These are phyloP conservation scores for Emiliania huxleyi DNA, from an alignment of 78 protist species.

Conservation along the genomic window DNA sequence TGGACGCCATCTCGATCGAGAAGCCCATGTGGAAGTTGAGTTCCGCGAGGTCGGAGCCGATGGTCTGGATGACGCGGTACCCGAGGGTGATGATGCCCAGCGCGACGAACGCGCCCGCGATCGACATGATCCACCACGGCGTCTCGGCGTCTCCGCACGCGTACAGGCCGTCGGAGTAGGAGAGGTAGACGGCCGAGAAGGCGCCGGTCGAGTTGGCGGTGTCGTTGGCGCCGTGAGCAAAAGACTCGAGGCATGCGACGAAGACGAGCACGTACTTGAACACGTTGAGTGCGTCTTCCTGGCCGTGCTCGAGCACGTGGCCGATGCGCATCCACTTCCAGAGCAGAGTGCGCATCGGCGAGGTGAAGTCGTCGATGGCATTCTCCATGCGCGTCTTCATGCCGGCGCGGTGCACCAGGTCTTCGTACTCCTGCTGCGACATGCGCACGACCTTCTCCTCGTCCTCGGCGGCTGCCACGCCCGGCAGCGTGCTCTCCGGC, in stretches of 20 bases:
- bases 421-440: too few species aligned
- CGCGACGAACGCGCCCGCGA: background rate
- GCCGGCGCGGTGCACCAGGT: too few species aligned
- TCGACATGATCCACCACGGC: background rate
- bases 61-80: background rate
- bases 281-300: too few species aligned
- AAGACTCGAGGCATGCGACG: background rate
- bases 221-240: conserved; percentile 54
- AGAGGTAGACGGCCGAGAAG: background rate
- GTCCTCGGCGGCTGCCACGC: too few species aligned
- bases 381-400: too few species aligned
- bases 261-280: conserved; percentile 18
- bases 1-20: too few species aligned
- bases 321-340: too few species aligned
- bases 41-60: background rate
- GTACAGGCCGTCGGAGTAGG: background rate
- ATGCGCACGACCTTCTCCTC: too few species aligned
- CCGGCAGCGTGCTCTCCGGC: too few species aligned
- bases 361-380: too few species aligned
- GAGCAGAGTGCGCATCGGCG: too few species aligned
- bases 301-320: too few species aligned
- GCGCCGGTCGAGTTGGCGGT: conserved; percentile 14
- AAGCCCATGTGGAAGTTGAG: background rate
- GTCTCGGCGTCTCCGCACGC: background rate
- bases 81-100: background rate